A percentile compares a stretch with the other conserved stretches of the same genome.
phyloP scores from a whole-genome alignment of 192 early-diverging fungal genomes.

The Coemansia sp. region DNA sequence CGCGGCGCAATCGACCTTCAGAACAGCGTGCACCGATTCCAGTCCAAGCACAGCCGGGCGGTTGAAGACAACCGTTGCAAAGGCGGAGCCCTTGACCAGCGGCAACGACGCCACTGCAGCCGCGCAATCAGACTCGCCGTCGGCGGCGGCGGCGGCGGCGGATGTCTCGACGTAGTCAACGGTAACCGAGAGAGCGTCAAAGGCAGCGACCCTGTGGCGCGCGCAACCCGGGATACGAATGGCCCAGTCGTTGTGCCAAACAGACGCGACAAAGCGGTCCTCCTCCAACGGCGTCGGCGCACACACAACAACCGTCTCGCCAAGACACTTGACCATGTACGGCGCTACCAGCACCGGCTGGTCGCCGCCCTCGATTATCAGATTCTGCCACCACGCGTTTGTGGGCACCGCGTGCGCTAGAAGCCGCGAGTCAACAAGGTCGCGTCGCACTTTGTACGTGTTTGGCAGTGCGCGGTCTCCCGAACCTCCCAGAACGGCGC shows the following conservation, averaged over 20 bases:
- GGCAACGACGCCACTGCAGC: conserved; percentile 12
- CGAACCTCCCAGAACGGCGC: background rate
- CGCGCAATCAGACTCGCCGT: background rate
- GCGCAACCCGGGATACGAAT: conserved; percentile 12
- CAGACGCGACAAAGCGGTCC: conserved; percentile 23
- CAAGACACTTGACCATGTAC: conserved; percentile 38
- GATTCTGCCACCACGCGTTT: conserved; percentile 55
- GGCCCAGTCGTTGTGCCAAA: conserved; percentile 45
- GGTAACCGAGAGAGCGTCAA: conserved; percentile 41
- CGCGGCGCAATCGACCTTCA: conserved; percentile 9
- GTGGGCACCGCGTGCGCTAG: conserved; percentile 27
- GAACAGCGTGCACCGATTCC: conserved; percentile 39
- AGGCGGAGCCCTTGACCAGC: conserved; percentile 50
- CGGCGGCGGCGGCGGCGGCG: too few relatives aligned
- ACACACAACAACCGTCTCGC: conserved; percentile 15
- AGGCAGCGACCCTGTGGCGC: conserved; percentile 16
- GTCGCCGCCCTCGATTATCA: conserved; percentile 35
- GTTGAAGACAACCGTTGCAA: conserved; percentile 37
- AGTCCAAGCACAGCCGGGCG: conserved; percentile 11
- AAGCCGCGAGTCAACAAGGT: conserved; percentile 17
- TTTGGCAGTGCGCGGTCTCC: conserved; percentile 13
- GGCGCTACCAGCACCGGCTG: conserved; percentile 43
- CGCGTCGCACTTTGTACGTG: conserved; percentile 18
- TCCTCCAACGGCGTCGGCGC: conserved; percentile 25
- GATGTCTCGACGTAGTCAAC: conserved; percentile 13